Evolutionary conservation across 2,329 filamentous ascomycete species (phyloP), one percentile per base, ranked within the genome.

Genomic region (Alternaria arbusti): DNA sequence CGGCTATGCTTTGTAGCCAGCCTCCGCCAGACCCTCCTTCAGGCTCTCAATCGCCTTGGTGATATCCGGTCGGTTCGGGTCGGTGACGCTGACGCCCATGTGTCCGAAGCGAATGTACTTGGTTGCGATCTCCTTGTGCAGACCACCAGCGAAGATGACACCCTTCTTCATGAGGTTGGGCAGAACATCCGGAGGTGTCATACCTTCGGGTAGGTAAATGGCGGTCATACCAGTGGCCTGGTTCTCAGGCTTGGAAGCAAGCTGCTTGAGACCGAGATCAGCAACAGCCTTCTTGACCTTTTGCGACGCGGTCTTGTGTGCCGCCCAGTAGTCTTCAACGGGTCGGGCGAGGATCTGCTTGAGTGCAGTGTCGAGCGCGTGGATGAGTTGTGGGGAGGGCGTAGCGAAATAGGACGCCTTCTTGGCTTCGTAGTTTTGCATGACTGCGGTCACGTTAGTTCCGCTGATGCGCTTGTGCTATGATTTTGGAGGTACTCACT

Each of bases 371-470:
- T 99, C 91, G 36, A 99, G 88, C 51, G 96, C 96, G 81, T 92
- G 95, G 71, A 99, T 86, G 54, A 99, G 88, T 82, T 99, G 96
- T 13, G 96, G 96, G 5, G 94, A 94, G 1, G 96, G 96, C 1
- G 96, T 99, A 40, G 96, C 96, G 78, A 99, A 99, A 86, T 99
- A 99, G 3, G 94, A 97, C 40, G 96, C 89, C 85, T 98, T 99
- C 85, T 94, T 93, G 68, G 93, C 93, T 84, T 99, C 96, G 82
- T 99, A 99, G 84, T 97, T 98, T 84, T 96, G 90, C 95, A 99
- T 98, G 82, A 99, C 91, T 92, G 63, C 15, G 20, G 45, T 36
- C 5, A 9, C 52, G 54, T 78, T 72, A 78, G 75, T 52, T 30
- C 30, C 15, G 2, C 11, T 26, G 30, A 10, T 28, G 11, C 30